Base-by-base conservation (phyloP, 78 protist genomes). In the Emiliania huxleyi region DNA sequence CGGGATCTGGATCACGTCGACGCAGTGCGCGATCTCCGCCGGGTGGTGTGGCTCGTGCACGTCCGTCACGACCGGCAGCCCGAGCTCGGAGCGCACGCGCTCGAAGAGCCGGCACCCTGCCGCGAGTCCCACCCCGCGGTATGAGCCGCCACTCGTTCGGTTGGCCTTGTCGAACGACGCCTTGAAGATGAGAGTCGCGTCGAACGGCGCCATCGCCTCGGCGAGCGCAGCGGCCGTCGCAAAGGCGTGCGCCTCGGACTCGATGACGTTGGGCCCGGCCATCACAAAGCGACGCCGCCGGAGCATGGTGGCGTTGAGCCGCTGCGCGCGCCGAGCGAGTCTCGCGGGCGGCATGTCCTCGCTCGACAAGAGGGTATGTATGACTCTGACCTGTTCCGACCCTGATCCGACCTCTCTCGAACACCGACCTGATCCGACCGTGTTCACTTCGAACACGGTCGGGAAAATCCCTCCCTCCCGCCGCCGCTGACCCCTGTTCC, bases 1-100 rank as follows among this genome's bases (percentile, higher is more conserved):
- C 1, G 93, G 93, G 48, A 91, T 91, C 93, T 89, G 91, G 40
- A 91, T 42, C 55, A 91, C 22, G 93, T 69, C 84, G 35, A 90
- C 81, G 35, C 5, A 12, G 37, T 6, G 35, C 35, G 38, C 90
- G 23, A 48, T 33, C 48, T 2, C 25, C 71, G 35, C n/a, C 23
- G 43, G 40, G 19, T 79, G 93, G 38, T 19, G 3, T 0, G 52
- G 21, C 77, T 91, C 93, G 49, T 91, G 93, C 33, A 91, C 56
- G 55, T 91, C 93, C 23, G 93, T 91, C 11, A 79, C 22, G 21
- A 49, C 44, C 22, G 89, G 90, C n/a, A 91, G 52, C 23, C 89
- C 93, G 0, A 23, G 12, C 40, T 56, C 84, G 21, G 6, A 23
- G 2, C 37, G 0, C 29, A 89, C 37, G 38, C 3, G 12, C 56